These are phyloP conservation scores for Puccinia triticina DNA, from an alignment of 1,284 basidiomycete species.

Conservation along the genomic window DNA sequence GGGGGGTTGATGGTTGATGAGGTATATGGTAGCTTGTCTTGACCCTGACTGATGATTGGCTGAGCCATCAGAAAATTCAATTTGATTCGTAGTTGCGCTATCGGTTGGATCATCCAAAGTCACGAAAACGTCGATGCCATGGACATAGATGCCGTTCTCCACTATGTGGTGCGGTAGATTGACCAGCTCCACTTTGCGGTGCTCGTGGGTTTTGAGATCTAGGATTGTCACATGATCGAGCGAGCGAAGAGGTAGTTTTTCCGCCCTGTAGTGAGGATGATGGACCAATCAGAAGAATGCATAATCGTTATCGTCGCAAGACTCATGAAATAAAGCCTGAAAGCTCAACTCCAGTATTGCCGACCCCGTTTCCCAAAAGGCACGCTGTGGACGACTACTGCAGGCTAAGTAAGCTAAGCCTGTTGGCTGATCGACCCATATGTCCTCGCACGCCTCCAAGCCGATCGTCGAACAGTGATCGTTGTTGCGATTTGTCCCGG, in stretches of 20 bases:
- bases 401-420: slow-evolving; percentile 47
- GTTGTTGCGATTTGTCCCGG: slow-evolving; percentile 33
- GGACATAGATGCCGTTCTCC: slow-evolving; percentile 26
- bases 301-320: neutral
- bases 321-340: neutral
- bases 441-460: slow-evolving; percentile 47
- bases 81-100: neutral
- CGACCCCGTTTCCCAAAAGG: slow-evolving; percentile 30
- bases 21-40: slow-evolving; percentile 37
- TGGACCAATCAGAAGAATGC: neutral
- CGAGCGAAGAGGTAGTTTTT: slow-evolving; percentile 25
- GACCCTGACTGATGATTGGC: neutral
- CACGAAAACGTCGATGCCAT: slow-evolving; percentile 41
- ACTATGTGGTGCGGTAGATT: slow-evolving; percentile 36
- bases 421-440: slow-evolving; percentile 21
- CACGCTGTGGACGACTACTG: slow-evolving; percentile 16
- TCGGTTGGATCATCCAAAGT: slow-evolving; percentile 7
- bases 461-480: slow-evolving; percentile 41
- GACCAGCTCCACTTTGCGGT: slow-evolving; percentile 29
- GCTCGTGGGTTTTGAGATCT: slow-evolving; percentile 33
- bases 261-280: slow-evolving; percentile 2
- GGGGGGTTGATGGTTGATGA: slow-evolving; percentile 45
- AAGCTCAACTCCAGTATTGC: slow-evolving; percentile 26
- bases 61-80: slow-evolving; percentile 21
- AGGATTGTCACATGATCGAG: slow-evolving; percentile 37